Evolutionary conservation across 805 yeast species (phyloP), one percentile per base, ranked within the genome.

Genomic region (Candida incommunis): DNA sequence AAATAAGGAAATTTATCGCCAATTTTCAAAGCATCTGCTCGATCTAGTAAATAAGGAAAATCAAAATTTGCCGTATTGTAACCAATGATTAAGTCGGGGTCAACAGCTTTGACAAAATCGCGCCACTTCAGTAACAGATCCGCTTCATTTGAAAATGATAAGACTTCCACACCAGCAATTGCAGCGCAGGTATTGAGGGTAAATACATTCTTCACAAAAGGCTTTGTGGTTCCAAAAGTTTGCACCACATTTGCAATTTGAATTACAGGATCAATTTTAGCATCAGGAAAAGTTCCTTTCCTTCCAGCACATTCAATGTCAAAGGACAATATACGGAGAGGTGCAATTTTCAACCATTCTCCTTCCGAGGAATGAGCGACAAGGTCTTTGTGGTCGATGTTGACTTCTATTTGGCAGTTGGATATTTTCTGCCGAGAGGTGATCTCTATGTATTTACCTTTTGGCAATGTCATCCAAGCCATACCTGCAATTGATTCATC

Each of bases 261-360:
- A 58, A 92, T 92, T 7, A 92, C 95, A 0, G 96, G 82, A 66
- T 92, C 99, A 41, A 76, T 73, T 49, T 82, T 82, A 1, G 99
- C 81, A 58, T 92, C 98, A 1, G 99, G 98, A 61, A 92, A 92
- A 11, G 92, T 74, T 45, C 98, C 98, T 51, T 85, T 82, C 63
- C 99, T 76, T 41, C 98, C 98, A 2, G 98, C 92, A 72, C 99
- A 92, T 64, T 92, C 99, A 49, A 92, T 92, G 70, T 92, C 99
- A 61, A 92, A 90, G 9, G 96, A 87, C 52, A 92, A 68, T 42
- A 92, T 79, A 56, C 99, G 80, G 48, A 92, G 69, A 0, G 98
- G 98, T 1, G 98, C 97, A 66, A 83, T 80, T 52, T 78, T 81
- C 27, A 86, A 74, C 88, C 94, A 94, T 49, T 88, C 87, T 3